phyloP scores from a whole-genome alignment of 768 basidiomycete genomes.

The Phylloporus rhodoxanthus region DNA sequence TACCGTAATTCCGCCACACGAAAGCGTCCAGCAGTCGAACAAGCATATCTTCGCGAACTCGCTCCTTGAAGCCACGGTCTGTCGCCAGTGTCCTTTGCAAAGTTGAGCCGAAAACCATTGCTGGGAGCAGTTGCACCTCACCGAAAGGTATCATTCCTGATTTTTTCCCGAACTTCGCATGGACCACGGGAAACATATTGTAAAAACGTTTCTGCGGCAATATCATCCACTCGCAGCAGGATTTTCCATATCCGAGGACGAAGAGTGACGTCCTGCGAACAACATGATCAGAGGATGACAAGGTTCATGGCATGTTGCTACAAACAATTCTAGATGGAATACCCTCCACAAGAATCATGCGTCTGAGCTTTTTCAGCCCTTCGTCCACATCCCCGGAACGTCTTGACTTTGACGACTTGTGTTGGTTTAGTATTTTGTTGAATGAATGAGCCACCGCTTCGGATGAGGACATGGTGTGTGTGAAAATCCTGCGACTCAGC shows the following conservation, averaged over 20 bases:
- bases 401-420: conserved; percentile 63
- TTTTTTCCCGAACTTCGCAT: conserved; percentile 85
- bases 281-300: conserved; percentile 2
- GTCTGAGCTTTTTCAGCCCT: conserved; percentile 76
- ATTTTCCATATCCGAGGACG: conserved; percentile 94
- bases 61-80: conserved; percentile 95
- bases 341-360: conserved; percentile 86
- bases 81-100: conserved; percentile 74
- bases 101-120: background rate
- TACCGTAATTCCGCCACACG: conserved; percentile 92
- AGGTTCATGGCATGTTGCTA: conserved; percentile 10
- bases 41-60: conserved; percentile 94
- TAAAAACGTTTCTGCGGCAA: conserved; percentile 72
- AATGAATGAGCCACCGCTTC: conserved; percentile 60
- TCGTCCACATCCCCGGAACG: conserved; percentile 67
- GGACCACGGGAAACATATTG: conserved; percentile 78
- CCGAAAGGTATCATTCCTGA: conserved; percentile 96
- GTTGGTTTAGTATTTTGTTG: conserved; percentile 71
- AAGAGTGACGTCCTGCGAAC: conserved; percentile 66
- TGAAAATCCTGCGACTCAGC: background rate
- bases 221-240: conserved; percentile 71
- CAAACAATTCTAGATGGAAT: conserved; percentile 74
- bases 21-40: conserved; percentile 96
- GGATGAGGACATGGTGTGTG: conserved; percentile 20
- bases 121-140: conserved; percentile 24